A percentile compares a stretch with the other conserved stretches of the same genome.
These are phyloP conservation scores for Coniochaeta pulveracea DNA, from an alignment of 2,329 filamentous ascomycete species.

Conservation along the genomic window DNA sequence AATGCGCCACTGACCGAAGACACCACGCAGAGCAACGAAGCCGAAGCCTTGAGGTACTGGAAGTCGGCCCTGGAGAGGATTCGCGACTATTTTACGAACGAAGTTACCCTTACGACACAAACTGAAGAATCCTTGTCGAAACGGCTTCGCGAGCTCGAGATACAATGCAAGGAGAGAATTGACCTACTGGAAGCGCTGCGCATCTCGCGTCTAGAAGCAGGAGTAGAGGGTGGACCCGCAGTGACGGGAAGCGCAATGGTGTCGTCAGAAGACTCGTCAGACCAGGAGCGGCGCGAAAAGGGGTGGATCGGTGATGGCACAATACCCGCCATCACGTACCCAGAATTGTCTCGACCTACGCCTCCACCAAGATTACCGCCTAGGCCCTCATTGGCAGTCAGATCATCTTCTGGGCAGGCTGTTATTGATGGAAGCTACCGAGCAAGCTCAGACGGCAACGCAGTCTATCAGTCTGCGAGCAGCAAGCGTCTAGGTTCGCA, in stretches of 20 bases:
- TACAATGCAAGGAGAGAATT: conserved; percentile 88
- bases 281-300: conserved; percentile 16
- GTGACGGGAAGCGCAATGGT: too few relatives aligned
- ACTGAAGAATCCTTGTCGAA: conserved; percentile 76
- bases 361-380: conserved; percentile 28
- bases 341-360: conserved; percentile 63
- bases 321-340: conserved; percentile 69
- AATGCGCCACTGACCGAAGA: conserved; percentile 5
- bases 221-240: too few relatives aligned
- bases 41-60: conserved; percentile 86
- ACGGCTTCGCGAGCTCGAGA: conserved; percentile 70
- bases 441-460: too few relatives aligned
- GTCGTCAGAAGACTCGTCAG: conserved; percentile 7
- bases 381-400: conserved; percentile 43
- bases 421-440: conserved; percentile 21
- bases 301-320: conserved; percentile 73
- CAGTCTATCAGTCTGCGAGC: conserved; percentile 15
- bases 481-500: too few relatives aligned
- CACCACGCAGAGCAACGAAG: conserved; percentile 67
- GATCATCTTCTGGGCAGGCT: conserved; percentile 38
- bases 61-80: conserved; percentile 80
- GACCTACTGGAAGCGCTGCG: conserved; percentile 76
- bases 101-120: conserved; percentile 63
- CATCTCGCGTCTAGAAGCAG: conserved; percentile 44
- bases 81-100: conserved; percentile 71